Evolutionary conservation across 2,329 filamentous ascomycete species (phyloP).

Genomic region (Ophiocordyceps camponoti-floridani): DNA sequence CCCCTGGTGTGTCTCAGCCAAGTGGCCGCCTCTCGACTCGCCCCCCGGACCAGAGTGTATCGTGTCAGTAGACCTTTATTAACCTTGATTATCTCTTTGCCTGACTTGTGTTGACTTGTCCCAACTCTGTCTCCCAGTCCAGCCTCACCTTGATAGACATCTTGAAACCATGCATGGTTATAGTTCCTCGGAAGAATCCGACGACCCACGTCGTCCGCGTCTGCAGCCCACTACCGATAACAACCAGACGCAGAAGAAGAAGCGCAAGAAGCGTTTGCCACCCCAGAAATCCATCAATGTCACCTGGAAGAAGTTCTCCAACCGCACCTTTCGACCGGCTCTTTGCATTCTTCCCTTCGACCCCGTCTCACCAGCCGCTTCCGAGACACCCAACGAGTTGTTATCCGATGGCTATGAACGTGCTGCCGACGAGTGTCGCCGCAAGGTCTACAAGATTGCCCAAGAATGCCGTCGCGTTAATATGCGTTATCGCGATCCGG

Average conservation of each 20-base stretch:
- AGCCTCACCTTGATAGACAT: too few species aligned
- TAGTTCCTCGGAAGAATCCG: conserved; percentile 31
- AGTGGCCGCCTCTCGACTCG: not conserved
- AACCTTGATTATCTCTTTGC: too few species aligned
- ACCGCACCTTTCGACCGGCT: conserved; percentile 44
- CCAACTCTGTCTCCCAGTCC: too few species aligned
- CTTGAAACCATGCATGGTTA: conserved; percentile 20
- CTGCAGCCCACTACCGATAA: conserved; percentile 13
- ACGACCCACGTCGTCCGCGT: conserved; percentile 22
- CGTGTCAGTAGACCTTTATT: too few species aligned
- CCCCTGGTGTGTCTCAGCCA: not conserved
- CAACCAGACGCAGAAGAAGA: conserved; percentile 28
- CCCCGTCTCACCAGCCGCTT: conserved; percentile 31
- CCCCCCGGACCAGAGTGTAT: too few species aligned
- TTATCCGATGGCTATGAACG: conserved; percentile 43
- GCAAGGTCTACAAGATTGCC: conserved; percentile 43
- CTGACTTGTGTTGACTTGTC: too few species aligned
- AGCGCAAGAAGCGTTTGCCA: conserved; percentile 37
- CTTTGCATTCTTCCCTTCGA: conserved; percentile 48
- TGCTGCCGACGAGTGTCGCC: conserved; percentile 43
- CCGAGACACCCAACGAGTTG: conserved; percentile 39
- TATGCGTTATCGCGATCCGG: conserved; percentile 57
- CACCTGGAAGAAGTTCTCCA: conserved; percentile 45
- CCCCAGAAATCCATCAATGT: conserved; percentile 50
- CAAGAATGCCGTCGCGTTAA: conserved; percentile 56